These are phyloP conservation scores for Penicillium sp. DNA, from an alignment of 2,329 filamentous ascomycete genomes.

Conservation along the genomic window DNA sequence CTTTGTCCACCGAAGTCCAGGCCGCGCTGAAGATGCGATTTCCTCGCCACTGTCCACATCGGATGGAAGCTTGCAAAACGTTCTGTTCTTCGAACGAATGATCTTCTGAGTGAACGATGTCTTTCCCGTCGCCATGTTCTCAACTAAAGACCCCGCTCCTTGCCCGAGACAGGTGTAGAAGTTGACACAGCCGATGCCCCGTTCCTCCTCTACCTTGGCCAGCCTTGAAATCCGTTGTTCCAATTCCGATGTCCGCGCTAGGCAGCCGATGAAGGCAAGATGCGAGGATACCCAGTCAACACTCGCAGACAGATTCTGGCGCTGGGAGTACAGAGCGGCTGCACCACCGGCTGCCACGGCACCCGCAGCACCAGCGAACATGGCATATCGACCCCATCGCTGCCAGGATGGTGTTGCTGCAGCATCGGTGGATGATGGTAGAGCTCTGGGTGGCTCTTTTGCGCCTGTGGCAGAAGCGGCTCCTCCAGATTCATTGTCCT, in stretches of 20 bases:
- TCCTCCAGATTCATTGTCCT: conserved; percentile 22
- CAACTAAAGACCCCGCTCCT: conserved; percentile 50
- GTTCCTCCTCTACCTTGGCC: conserved; percentile 61
- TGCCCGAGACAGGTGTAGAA: conserved; percentile 81
- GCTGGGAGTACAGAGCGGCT: conserved; percentile 80
- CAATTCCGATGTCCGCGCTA: conserved; percentile 80
- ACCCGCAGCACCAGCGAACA: conserved; percentile 78
- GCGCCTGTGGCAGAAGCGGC: conserved; percentile 8
- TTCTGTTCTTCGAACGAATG: conserved; percentile 61
- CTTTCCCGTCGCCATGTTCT: conserved; percentile 21
- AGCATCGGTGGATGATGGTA: conserved; percentile 42
- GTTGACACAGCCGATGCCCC: conserved; percentile 76
- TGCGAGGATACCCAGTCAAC: conserved; percentile 84
- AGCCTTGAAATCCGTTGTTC: conserved; percentile 69
- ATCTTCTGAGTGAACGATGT: conserved; percentile 37
- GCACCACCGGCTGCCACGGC: conserved; percentile 78
- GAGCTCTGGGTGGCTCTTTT: conserved; percentile 19
- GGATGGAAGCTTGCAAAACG: conserved; percentile 81
- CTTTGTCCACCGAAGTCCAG: conserved; percentile 61
- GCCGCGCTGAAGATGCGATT: conserved; percentile 17
- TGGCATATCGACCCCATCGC: conserved; percentile 78
- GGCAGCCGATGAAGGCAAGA: conserved; percentile 87
- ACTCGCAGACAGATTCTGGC: conserved; percentile 73
- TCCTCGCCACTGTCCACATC: conserved; percentile 40
- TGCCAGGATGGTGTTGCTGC: conserved; percentile 61